Base-by-base conservation (phyloP, 2,329 filamentous ascomycete species). In the Hysterium pulicare region DNA sequence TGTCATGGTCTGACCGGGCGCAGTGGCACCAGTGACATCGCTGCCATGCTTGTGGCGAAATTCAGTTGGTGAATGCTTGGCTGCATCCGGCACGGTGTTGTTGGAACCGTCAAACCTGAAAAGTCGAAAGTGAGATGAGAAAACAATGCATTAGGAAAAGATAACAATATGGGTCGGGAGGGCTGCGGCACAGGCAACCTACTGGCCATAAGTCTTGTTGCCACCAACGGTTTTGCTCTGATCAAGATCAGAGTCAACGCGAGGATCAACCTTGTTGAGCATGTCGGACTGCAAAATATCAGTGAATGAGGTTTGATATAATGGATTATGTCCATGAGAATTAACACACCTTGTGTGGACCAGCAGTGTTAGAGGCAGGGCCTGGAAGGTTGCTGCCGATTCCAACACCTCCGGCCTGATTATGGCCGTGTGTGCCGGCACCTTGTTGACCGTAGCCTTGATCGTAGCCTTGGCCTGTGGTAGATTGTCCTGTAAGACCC, bases 251-350 rank as follows among this genome's bases (percentile, higher is more conserved):
- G 54, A 55, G 49, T 68, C 66, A 13, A 69, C 64, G 17, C 62
- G 54, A 10, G 64, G 64, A 34, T 68, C 64, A 4, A 54, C 33
- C 52, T 68, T 66, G 55, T 67, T 67, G 28, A 62, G 11, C 21
- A 67, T 5, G 40, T 67, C 46, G 40, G 38, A 42, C 15, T 40
- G 21, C 15, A 16, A n/a, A 21, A 30, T 13, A 20, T 17, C 13
- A 34, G 26, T 23, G 24, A 16, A 34, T 21, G n/a, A 13, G 10
- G 10, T 20, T 38, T 24, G 15, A 23, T 45, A 53, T 31, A 13
- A 23, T 17, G 23, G 19, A 5, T 32, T 11, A 21, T 10, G 16
- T 13, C n/a, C n/a, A n/a, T n/a, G n/a, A n/a, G n/a, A n/a, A n/a
- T n/a, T n/a, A n/a, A 22, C 15, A 13, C 35, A 34, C 28, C 31